Conservation (phyloP, 495 filamentous ascomycete species). For the Aspergillus asperescens region DNA sequence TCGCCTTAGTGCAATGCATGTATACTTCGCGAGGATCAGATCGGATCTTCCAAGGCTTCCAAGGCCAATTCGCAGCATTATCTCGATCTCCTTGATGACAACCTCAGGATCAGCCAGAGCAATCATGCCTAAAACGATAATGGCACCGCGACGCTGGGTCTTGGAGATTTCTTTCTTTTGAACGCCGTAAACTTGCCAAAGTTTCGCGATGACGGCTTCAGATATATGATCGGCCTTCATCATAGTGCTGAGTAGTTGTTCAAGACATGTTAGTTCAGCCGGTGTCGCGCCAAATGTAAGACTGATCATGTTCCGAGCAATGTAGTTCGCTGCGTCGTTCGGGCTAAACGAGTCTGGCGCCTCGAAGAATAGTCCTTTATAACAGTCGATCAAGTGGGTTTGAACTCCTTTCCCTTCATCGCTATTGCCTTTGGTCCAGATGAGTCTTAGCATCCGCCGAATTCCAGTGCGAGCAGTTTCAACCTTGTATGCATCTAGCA, state of each 20-base stretch:
- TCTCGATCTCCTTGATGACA: slow-evolving; percentile 87
- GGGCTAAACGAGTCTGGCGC: slow-evolving; percentile 78
- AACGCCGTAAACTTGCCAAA: slow-evolving; percentile 96
- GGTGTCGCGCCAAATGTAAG: slow-evolving; percentile 91
- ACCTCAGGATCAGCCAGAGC: slow-evolving; percentile 89
- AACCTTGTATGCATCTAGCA: slow-evolving; percentile 90
- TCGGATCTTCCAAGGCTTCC: slow-evolving; percentile 74
- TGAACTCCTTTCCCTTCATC: slow-evolving; percentile 99
- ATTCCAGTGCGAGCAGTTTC: slow-evolving; percentile 86
- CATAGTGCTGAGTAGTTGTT: slow-evolving; percentile 94
- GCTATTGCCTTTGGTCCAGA: slow-evolving; percentile 99
- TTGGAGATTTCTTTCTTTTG: slow-evolving; percentile 89
- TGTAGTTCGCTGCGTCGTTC: slow-evolving; percentile 92
- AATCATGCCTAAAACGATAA: slow-evolving; percentile 96
- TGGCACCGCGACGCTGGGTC: slow-evolving; percentile 85
- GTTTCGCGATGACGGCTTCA: slow-evolving; percentile 79
- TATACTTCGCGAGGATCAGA: slow-evolving; percentile 86
- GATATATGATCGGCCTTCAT: slow-evolving; percentile 87
- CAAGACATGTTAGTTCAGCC: slow-evolving; percentile 89
- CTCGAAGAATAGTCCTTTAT: slow-evolving; percentile 92
- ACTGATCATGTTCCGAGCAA: slow-evolving; percentile 98
- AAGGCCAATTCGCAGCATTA: slow-evolving; percentile 84
- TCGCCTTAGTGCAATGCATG: slow-evolving; percentile 83
- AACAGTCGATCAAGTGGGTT: slow-evolving; percentile 93
- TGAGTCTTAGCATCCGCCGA: slow-evolving; percentile 86